Conservation (phyloP, 306 rosid genomes). For the Medicago arabica region DNA sequence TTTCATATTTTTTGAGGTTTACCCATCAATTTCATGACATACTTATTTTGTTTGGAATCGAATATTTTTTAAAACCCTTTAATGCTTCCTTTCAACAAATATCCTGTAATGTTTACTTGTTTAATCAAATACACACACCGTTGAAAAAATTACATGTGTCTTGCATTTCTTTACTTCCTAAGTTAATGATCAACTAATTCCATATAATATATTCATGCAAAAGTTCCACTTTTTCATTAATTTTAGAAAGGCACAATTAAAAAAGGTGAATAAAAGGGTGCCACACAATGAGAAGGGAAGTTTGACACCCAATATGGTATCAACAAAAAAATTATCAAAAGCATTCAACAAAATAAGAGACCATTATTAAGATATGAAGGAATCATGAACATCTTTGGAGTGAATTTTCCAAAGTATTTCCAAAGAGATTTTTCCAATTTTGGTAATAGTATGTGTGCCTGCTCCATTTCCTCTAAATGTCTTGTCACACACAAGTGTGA, state of each 20-base stretch:
- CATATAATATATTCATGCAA: not conserved
- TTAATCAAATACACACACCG: slow-evolving; percentile 18
- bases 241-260: not conserved
- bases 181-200: slow-evolving; percentile 1
- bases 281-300: slow-evolving; percentile 18
- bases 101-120: not conserved
- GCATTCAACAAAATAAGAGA: not conserved
- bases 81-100: too few relatives aligned
- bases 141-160: slow-evolving; percentile 20
- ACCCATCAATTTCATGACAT: not conserved
- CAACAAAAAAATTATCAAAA: not conserved
- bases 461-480: slow-evolving; percentile 37
- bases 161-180: slow-evolving; percentile 14
- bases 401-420: not conserved
- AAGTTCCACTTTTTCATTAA: slow-evolving; percentile 11
- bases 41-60: slow-evolving; percentile 9
- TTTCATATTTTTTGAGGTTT: too few relatives aligned
- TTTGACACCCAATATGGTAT: slow-evolving; percentile 27
- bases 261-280: not conserved
- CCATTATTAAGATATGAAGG: not conserved
- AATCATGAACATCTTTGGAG: slow-evolving; percentile 30
- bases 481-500: slow-evolving; percentile 28
- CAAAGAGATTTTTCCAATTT: slow-evolving; percentile 13
- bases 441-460: slow-evolving; percentile 26
- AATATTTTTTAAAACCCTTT: not conserved